Evolutionary conservation across 164 flowering plant species (phyloP), one percentile per base, ranked within the genome.

Genomic region (Amborella trichopoda): DNA sequence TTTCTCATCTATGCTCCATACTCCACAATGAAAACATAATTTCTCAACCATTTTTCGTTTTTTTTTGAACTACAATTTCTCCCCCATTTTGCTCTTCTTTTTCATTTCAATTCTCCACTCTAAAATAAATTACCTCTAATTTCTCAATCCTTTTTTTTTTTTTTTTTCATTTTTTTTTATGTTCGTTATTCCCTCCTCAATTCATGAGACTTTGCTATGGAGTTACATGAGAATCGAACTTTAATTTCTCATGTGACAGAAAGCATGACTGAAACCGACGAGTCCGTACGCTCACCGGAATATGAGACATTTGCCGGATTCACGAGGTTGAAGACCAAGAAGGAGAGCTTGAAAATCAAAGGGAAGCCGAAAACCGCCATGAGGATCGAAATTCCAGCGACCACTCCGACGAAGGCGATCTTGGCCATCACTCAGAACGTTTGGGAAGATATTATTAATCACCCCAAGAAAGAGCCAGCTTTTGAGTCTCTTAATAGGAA

Each of bases 391-490:
- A 74, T 83, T 40, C 95, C 93, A 10, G 73, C 70, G 3, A 73
- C 81, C 1, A 72, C 72, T 1, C 82, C 95, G 13, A 51, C 79
- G 0, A 61, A 84, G 5, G 65, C 91, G 0, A 76, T 88, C 13
- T 13, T 83, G 0, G 78, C 87, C 2, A 58, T 76, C 4, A 83
- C 85, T 2, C 66, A 83, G 1, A 68, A 70, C 74, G 63, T 88
- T 0, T 82, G 96, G 90, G 99, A 91, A 38, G 99, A 91, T 50
- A 24, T 87, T 5, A 73, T 80, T 2, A 87, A 71, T 54, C 73
- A 76, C 54, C 85, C 94, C 0, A 76, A 73, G 50, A 83, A 73
- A 30, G 94, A 75, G 13, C 34, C 63, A 0, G 21, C 23, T n/a
- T 74, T 71, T 8, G 94, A 86, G 3, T 64, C 44, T 40, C 50